Conservation (phyloP, 441 rosid species). For the Corymbia calophylla region DNA sequence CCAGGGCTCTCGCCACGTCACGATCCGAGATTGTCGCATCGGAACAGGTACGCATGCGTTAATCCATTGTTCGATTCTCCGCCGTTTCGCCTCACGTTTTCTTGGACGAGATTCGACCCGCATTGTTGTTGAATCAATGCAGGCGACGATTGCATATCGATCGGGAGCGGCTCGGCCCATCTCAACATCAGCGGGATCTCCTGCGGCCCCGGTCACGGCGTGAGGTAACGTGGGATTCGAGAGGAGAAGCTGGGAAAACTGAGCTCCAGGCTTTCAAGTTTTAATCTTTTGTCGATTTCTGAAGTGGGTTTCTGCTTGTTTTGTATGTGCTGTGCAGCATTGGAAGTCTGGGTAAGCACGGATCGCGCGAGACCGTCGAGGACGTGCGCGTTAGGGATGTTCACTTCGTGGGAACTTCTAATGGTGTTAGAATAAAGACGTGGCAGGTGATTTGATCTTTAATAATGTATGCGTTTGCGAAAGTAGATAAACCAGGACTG, state of each 20-base stretch:
- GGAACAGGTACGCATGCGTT: neutral
- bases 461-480: too few relatives aligned
- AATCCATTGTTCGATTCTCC: neutral
- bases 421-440: slow-evolving; percentile 43
- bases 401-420: slow-evolving; percentile 15
- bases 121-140: neutral
- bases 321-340: slow-evolving; percentile 2
- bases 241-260: neutral
- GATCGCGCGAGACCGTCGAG: slow-evolving; percentile 20
- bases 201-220: slow-evolving; percentile 33
- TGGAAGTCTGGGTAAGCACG: slow-evolving; percentile 34
- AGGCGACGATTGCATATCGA: slow-evolving; percentile 24
- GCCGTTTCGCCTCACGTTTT: neutral
- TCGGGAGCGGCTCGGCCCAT: slow-evolving; percentile 12
- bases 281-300: neutral
- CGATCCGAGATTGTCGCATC: neutral
- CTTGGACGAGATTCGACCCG: neutral
- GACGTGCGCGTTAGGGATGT: slow-evolving; percentile 17
- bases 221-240: slow-evolving; percentile 16
- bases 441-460: slow-evolving; percentile 26
- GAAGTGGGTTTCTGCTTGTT: neutral
- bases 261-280: neutral
- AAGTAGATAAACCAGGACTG: neutral
- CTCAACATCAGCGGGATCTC: neutral
- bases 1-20: slow-evolving; percentile 3